Base-by-base conservation (phyloP, 352 stramenopile species). In the Blastocystis sp. region DNA sequence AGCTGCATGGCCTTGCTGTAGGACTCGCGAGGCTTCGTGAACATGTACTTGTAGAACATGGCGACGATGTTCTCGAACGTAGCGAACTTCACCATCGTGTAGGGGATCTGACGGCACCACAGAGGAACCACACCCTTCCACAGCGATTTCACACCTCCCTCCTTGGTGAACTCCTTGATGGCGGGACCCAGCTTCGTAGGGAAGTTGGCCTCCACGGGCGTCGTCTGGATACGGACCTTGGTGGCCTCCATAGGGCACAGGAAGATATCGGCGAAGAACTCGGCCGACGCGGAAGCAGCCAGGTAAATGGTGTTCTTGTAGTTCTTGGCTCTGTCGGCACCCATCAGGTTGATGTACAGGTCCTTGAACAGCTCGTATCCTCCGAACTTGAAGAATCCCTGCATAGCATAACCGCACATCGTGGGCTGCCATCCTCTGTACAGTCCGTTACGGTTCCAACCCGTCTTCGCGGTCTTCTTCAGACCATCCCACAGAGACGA, bases 11-110 rank as follows among this genome's bases (percentile, higher is more conserved):
- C 91, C 88, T 96, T 96, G 63, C 91, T 89, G 92, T 97, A 97
- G 84, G 90, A 89, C 84, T 91, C 91, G 88, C 94, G 94, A 67
- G 92, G 92, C 88, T 93, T 91, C 61, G 93, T 96, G 89, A 88
- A 87, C 29, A 88, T 54, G 73, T 90, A 87, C 27, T 59, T 79
- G 86, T 91, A 91, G 76, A 91, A 90, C n/a, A 79, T 36, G 73
- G 89, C 88, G 34, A 90, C 88, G 16, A 90, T 87, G 67, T 89
- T 89, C 81, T 91, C 88, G 77, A 97, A 97, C 88, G 98, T 97
- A 86, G 97, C 97, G 88, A 99, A 99, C 91, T 99, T 99, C 75
- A 95, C 94, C 94, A 98, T 98, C 75, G 96, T 99, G 94, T 98
- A 98, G 84, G 96, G 96, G 88, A 97, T 96, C 89, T 96, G 93